phyloP scores from a whole-genome alignment of 225 moss, liverwort and hornwort genomes.

The Thuidium tamariscinum region DNA sequence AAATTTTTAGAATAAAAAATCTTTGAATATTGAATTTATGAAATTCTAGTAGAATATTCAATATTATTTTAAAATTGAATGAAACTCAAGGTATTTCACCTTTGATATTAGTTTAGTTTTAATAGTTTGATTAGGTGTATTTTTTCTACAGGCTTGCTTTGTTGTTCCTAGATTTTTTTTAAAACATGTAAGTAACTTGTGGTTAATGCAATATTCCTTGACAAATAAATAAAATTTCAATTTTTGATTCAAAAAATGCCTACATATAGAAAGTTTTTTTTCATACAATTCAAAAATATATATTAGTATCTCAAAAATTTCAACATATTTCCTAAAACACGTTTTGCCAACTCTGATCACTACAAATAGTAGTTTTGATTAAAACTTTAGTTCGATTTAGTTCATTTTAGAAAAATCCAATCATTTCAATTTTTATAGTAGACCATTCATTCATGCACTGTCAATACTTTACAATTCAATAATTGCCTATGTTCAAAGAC shows the following conservation, averaged over 20 bases:
- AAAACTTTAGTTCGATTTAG: no score
- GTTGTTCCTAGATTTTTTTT: no score
- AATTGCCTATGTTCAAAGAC: accelerated
- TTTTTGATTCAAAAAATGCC: not conserved
- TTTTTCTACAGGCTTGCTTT: no score
- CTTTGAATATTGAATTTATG: not conserved
- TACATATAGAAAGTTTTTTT: accelerated
- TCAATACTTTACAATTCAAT: not conserved
- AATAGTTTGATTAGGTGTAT: no score
- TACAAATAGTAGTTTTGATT: accelerated
- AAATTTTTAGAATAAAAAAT: not conserved
- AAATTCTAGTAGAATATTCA: not conserved
- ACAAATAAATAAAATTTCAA: not conserved
- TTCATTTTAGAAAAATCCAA: not conserved
- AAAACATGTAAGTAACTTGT: no score
- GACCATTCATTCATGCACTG: not conserved
- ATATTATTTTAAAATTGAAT: no score
- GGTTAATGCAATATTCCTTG: not conserved
- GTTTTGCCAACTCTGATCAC: accelerated
- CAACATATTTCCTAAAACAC: not conserved
- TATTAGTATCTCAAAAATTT: not conserved
- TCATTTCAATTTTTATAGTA: not conserved
- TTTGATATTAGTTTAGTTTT: no score
- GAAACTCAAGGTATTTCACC: no score
- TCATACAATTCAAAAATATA: not conserved